Base-by-base conservation (phyloP, 1,284 basidiomycete species). In the Pyrrhoderma noxium region DNA sequence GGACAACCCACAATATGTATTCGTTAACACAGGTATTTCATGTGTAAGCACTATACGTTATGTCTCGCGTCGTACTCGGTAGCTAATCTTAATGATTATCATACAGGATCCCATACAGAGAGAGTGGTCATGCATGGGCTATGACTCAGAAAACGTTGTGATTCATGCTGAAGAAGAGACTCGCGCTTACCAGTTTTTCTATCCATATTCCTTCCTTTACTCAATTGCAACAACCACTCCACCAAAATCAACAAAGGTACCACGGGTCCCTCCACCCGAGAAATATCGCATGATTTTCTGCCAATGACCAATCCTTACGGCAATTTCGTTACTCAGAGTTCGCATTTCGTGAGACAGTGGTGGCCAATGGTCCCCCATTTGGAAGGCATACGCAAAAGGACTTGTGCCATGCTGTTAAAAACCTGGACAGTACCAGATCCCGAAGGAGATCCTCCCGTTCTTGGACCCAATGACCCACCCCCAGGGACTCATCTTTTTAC, bases 311-410 rank as follows among this genome's bases (percentile, higher is more conserved):
- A 49, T 47, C 54, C 54, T 0, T 49, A 45, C 21, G 34, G 36
- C 14, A 25, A 46, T 21, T 56, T 46, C 37, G 19, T 41, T 11
- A 23, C 50, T 8, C 50, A 85, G 59, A 77, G 75, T 44, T 81
- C 82, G 0, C 83, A 86, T 62, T 86, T 85, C 53, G 82, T 86
- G 4, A 74, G 83, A 11, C 83, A 86, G 54, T 86, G 83, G 83
- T 86, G 83, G 83, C 83, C 83, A 3, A 77, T 76, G 2, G 63
- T 85, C 5, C 70, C 77, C 0, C 31, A 45, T n/a, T n/a, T 39
- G 8, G 27, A 34, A 35, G 69, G 71, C 1, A 67, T 84, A 9
- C 82, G 79, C 1, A 70, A 76, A 11, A 71, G 85, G 8, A 84
- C 80, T 62, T 85, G 82, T 58, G 83, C 83, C 0, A 82, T 86